These are phyloP conservation scores for Metrosideros polymorpha DNA, from an alignment of 441 rosid genomes.

Conservation along the genomic window DNA sequence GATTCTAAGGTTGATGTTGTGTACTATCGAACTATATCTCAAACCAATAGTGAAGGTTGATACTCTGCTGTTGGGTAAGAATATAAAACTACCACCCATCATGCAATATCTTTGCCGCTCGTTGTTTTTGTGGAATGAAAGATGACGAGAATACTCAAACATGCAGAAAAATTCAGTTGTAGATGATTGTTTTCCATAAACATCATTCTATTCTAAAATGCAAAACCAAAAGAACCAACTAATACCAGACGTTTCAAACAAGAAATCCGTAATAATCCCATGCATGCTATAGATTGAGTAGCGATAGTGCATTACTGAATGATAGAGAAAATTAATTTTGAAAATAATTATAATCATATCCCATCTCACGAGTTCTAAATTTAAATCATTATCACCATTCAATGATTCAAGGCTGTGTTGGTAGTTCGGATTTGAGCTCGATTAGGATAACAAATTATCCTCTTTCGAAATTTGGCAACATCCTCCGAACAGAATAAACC, in stretches of 20 bases:
- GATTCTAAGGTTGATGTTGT: not conserved
- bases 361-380: not conserved
- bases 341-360: not conserved
- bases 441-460: no score
- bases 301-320: not conserved
- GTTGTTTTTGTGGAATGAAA: not conserved
- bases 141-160: not conserved
- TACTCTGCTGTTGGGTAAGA: not conserved
- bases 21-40: not conserved
- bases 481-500: no score
- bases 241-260: not conserved
- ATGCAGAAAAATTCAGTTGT: not conserved
- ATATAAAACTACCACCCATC: not conserved
- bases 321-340: not conserved
- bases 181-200: not conserved
- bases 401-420: no score
- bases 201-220: not conserved
- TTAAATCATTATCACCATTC: not conserved
- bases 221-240: not conserved
- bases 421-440: no score
- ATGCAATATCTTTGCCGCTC: not conserved
- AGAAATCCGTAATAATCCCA: not conserved
- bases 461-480: no score
- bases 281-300: not conserved
- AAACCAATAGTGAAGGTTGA: not conserved